Evolutionary conservation across 2,329 filamentous ascomycete genomes (phyloP).

Genomic region (Aspergillus quadricinctus): DNA sequence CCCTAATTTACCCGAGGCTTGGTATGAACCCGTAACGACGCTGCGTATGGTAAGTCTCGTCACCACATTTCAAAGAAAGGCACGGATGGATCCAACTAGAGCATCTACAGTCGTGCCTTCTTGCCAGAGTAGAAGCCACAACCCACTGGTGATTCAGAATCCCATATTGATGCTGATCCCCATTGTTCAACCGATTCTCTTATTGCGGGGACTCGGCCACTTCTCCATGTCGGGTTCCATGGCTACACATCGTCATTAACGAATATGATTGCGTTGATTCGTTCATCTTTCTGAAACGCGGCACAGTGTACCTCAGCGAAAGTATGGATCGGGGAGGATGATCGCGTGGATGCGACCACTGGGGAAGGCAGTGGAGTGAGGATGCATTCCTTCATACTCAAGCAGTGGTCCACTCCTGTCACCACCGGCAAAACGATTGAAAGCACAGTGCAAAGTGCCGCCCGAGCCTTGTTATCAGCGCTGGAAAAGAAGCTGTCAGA

Average conservation of each 20-base stretch:
- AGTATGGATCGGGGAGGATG: background rate
- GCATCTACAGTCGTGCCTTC: background rate
- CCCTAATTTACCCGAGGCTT: slow-evolving; percentile 22
- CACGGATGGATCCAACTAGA: background rate
- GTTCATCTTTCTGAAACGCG: background rate
- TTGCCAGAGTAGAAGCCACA: background rate
- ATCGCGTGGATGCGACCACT: background rate
- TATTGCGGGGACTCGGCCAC: background rate
- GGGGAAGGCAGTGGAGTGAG: no score
- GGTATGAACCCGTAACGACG: slow-evolving; percentile 12
- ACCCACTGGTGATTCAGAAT: background rate
- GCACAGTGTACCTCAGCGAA: background rate
- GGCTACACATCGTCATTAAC: background rate
- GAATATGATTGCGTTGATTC: background rate
- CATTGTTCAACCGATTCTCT: background rate
- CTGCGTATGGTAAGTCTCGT: slow-evolving; percentile 9
- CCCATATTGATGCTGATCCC: background rate
- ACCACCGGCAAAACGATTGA: background rate
- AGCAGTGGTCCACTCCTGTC: background rate
- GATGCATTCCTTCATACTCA: no score
- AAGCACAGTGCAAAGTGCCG: background rate
- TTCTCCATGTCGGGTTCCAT: background rate
- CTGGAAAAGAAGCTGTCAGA: background rate
- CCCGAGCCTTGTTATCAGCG: background rate
- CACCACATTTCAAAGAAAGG: slow-evolving; percentile 11